Evolutionary conservation across 331 rosid genomes (phyloP).

Genomic region (Malus hybrid): DNA sequence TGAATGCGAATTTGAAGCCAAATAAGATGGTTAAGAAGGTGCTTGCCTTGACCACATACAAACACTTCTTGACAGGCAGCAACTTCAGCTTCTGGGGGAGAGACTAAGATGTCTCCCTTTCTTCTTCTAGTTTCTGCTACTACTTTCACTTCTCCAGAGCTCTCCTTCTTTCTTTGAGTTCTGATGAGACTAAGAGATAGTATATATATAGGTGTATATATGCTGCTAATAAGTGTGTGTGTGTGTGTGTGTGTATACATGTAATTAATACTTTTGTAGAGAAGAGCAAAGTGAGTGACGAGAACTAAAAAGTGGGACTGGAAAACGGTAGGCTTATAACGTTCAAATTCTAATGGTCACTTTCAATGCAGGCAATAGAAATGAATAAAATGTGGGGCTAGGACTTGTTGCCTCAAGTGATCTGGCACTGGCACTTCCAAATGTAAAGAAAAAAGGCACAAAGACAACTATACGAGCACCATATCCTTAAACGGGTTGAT

Average conservation of each 20-base stretch:
- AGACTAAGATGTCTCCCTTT: constrained; percentile 2
- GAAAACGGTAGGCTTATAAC: constrained; percentile 17
- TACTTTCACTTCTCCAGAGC: neutral
- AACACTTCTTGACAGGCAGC: too few species aligned
- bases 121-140: neutral
- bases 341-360: constrained; percentile 60
- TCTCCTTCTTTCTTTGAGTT: neutral
- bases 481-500: too few species aligned
- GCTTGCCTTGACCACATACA: neutral
- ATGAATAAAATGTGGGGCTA: neutral
- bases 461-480: too few species aligned
- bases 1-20: neutral
- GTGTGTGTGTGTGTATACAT: too few species aligned
- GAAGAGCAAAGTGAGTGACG: neutral
- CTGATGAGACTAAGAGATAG: neutral
- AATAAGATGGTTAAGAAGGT: neutral
- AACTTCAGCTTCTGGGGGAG: too few species aligned
- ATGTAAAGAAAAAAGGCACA: neutral
- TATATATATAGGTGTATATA: neutral
- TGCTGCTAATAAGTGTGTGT: neutral
- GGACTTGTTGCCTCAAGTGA: neutral
- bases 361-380: constrained; percentile 14
- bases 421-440: neutral
- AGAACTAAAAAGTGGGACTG: neutral
- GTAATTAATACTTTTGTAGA: neutral